phyloP scores from a whole-genome alignment of 495 filamentous ascomycete species.

The Daldinia decipiens region DNA sequence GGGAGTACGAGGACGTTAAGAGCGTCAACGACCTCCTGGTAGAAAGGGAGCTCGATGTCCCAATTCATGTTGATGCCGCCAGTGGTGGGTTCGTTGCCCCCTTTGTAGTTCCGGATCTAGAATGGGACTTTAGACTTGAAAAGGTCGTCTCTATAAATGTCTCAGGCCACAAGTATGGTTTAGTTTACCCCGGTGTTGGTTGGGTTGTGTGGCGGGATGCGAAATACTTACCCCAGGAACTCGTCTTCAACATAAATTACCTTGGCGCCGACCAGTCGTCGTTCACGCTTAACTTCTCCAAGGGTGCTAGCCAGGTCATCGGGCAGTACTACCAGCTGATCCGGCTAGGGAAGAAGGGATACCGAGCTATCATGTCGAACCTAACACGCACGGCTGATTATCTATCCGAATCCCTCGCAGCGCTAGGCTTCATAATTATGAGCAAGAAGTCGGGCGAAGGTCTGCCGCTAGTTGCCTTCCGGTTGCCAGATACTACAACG shows the following conservation, averaged over 20 bases:
- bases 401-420: constrained; percentile 71
- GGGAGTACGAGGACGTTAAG: constrained; percentile 93
- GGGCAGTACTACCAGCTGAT: constrained; percentile 97
- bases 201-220: constrained; percentile 91
- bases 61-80: constrained; percentile 92
- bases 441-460: constrained; percentile 77
- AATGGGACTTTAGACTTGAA: constrained; percentile 89
- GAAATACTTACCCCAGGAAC: constrained; percentile 84
- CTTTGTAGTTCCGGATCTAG: constrained; percentile 80
- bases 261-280: constrained; percentile 94
- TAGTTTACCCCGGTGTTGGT: constrained; percentile 89
- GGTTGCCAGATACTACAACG: constrained; percentile 61
- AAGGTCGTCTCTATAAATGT: constrained; percentile 93
- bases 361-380: constrained; percentile 87
- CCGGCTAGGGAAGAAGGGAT: constrained; percentile 88
- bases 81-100: constrained; percentile 90
- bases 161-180: constrained; percentile 84
- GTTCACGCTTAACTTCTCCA: constrained; percentile 97
- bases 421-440: constrained; percentile 85
- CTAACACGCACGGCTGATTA: constrained; percentile 85
- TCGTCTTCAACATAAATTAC: constrained; percentile 98
- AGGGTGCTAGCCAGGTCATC: constrained; percentile 90
- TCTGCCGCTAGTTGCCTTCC: constrained; percentile 87
- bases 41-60: constrained; percentile 74
- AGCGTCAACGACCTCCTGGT: constrained; percentile 84